These are phyloP conservation scores for Lobosporangium transversale DNA, from an alignment of 192 early-diverging fungal species.

Conservation along the genomic window DNA sequence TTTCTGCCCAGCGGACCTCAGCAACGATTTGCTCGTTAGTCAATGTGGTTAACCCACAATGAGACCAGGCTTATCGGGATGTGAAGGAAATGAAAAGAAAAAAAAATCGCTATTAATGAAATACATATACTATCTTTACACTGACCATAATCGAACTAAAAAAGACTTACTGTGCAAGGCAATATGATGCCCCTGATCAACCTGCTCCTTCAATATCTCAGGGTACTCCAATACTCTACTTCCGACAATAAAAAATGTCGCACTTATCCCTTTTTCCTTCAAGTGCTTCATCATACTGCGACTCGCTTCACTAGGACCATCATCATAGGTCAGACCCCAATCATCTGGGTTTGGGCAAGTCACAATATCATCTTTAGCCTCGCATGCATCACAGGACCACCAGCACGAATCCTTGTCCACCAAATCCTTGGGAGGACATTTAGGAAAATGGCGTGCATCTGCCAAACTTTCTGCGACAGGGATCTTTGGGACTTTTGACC, in stretches of 20 bases:
- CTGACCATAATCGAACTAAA: too few relatives aligned
- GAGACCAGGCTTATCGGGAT: conserved; percentile 69
- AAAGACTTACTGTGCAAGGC: conserved; percentile 62
- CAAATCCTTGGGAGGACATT: conserved; percentile 30
- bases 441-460: conserved; percentile 37
- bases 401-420: conserved; percentile 36
- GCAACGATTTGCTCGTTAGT: conserved; percentile 71
- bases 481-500: conserved; percentile 46
- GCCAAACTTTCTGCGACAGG: conserved; percentile 27
- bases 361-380: conserved; percentile 44
- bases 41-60: conserved; percentile 61
- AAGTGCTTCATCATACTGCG: conserved; percentile 47
- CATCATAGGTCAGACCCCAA: conserved; percentile 60
- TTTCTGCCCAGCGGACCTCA: conserved; percentile 64
- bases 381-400: conserved; percentile 60
- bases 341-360: conserved; percentile 52
- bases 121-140: neutral
- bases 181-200: conserved; percentile 54
- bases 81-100: conserved; percentile 1
- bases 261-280: conserved; percentile 26
- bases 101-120: neutral
- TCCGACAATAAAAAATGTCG: conserved; percentile 62
- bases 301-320: conserved; percentile 55
- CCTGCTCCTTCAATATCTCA: conserved; percentile 52
- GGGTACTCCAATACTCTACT: conserved; percentile 59